Percentiles rank a stretch among this genome's conserved stretches.
These are phyloP conservation scores for Klebsormidium nitens DNA, from an alignment of 139 green algal species.

Conservation along the genomic window DNA sequence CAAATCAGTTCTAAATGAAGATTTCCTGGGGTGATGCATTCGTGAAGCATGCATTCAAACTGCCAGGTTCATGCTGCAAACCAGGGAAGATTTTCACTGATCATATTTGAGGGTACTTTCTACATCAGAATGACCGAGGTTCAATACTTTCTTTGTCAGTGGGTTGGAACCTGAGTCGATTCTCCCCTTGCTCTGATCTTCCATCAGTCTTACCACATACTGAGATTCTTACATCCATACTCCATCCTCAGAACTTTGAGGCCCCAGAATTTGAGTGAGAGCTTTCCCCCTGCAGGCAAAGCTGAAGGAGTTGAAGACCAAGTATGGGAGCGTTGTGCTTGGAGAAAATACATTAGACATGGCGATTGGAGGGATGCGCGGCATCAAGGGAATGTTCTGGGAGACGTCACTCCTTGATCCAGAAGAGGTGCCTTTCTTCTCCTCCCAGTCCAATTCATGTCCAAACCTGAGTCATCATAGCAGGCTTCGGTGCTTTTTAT, in stretches of 20 bases:
- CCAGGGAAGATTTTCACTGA: too few relatives aligned
- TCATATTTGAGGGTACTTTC: too few relatives aligned
- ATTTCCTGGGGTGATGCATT: background rate
- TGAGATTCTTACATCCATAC: background rate
- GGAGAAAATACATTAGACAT: constrained; percentile 71
- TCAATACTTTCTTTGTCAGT: background rate
- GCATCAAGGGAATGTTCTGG: constrained; percentile 93
- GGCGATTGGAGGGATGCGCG: constrained; percentile 92
- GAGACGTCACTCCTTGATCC: constrained; percentile 93
- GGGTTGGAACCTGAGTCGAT: background rate
- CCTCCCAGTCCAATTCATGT: too few relatives aligned
- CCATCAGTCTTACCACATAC: background rate
- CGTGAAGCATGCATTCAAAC: background rate
- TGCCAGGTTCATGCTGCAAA: background rate
- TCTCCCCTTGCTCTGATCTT: constrained; percentile 9
- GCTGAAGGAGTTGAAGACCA: constrained; percentile 78
- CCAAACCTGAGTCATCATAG: too few relatives aligned
- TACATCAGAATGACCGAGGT: constrained; percentile 1
- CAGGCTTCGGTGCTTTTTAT: too few relatives aligned
- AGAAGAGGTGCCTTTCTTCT: constrained; percentile 52
- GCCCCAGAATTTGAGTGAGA: too few relatives aligned
- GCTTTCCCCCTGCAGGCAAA: constrained; percentile 57
- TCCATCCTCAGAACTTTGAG: too few relatives aligned
- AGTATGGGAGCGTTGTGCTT: constrained; percentile 62
- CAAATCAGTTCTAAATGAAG: background rate